Conservation (phyloP, 2,329 filamentous ascomycete species). For the Canariomyces notabilis region DNA sequence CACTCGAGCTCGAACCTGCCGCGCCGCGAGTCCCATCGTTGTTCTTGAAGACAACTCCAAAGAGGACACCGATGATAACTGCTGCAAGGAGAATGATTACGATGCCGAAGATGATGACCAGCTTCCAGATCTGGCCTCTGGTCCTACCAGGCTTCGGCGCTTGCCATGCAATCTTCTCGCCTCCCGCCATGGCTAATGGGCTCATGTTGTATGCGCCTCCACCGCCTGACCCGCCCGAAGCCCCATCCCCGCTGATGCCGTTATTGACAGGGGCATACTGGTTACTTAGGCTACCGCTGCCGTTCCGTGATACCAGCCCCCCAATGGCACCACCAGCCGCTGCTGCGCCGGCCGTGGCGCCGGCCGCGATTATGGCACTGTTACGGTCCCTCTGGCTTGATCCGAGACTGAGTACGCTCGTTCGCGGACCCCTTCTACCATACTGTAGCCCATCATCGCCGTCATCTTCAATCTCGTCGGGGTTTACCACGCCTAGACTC, state of each 20-base stretch:
- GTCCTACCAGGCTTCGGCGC: conserved; percentile 46
- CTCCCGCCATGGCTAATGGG: conserved; percentile 21
- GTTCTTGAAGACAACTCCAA: conserved; percentile 61
- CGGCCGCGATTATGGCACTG: conserved; percentile 40
- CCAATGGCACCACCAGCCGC: conserved; percentile 41
- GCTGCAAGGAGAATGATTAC: conserved; percentile 62
- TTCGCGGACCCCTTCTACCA: conserved; percentile 41
- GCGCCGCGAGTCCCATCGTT: conserved; percentile 26
- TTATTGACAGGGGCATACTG: conserved; percentile 54
- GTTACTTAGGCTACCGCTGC: conserved; percentile 28
- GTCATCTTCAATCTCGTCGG: conserved; percentile 77
- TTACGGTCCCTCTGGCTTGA: conserved; percentile 37
- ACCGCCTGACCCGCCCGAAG: conserved; percentile 1
- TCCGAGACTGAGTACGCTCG: conserved; percentile 55
- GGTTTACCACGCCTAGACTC: conserved; percentile 60
- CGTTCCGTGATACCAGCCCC: conserved; percentile 36
- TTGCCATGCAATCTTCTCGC: conserved; percentile 66
- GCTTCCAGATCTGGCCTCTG: conserved; percentile 62
- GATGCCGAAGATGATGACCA: conserved; percentile 62
- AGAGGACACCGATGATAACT: conserved; percentile 69
- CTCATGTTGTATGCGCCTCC: not conserved
- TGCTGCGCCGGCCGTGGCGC: conserved; percentile 40
- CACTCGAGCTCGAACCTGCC: conserved; percentile 25
- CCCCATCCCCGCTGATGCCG: not conserved
- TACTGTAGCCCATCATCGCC: conserved; percentile 76